Percentiles rank a stretch among this genome's conserved stretches.
These are phyloP conservation scores for Aspergillus fijiensis DNA, from an alignment of 2,329 filamentous ascomycete genomes.

Conservation along the genomic window DNA sequence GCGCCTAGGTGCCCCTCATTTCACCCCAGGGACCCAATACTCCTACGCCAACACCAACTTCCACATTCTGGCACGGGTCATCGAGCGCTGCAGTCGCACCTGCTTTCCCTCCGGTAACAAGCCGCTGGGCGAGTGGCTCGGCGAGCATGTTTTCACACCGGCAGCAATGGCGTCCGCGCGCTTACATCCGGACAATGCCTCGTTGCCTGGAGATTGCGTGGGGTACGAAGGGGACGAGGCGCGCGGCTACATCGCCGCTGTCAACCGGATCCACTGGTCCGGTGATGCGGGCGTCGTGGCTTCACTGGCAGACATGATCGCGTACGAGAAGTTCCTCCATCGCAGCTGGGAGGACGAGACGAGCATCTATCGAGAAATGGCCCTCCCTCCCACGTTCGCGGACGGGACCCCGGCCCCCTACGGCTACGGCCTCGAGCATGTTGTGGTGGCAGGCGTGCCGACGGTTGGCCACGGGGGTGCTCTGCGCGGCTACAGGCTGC, in stretches of 20 bases:
- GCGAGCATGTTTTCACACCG: constrained; percentile 41
- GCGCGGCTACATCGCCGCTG: constrained; percentile 36
- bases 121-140: constrained; percentile 37
- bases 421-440: constrained; percentile 37
- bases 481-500: constrained; percentile 43
- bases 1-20: constrained; percentile 42
- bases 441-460: constrained; percentile 25
- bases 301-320: constrained; percentile 48
- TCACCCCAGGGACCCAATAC: constrained; percentile 44
- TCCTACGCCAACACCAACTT: constrained; percentile 50
- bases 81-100: constrained; percentile 40
- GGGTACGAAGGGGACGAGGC: constrained; percentile 47
- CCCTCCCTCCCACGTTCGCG: constrained; percentile 29
- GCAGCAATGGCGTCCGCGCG: constrained; percentile 45
- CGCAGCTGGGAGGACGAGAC: constrained; percentile 28
- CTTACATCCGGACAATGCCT: constrained; percentile 39
- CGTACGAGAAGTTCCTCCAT: constrained; percentile 46
- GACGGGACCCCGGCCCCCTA: constrained; percentile 41
- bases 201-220: constrained; percentile 41
- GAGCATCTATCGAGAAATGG: constrained; percentile 37
- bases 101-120: constrained; percentile 2
- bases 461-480: constrained; percentile 44
- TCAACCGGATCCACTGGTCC: constrained; percentile 49
- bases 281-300: constrained; percentile 49
- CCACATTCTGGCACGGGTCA: constrained; percentile 36